Evolutionary conservation across 768 basidiomycete genomes (phyloP), one percentile per base, ranked within the genome.

Genomic region (Phaeotremella fagi): DNA sequence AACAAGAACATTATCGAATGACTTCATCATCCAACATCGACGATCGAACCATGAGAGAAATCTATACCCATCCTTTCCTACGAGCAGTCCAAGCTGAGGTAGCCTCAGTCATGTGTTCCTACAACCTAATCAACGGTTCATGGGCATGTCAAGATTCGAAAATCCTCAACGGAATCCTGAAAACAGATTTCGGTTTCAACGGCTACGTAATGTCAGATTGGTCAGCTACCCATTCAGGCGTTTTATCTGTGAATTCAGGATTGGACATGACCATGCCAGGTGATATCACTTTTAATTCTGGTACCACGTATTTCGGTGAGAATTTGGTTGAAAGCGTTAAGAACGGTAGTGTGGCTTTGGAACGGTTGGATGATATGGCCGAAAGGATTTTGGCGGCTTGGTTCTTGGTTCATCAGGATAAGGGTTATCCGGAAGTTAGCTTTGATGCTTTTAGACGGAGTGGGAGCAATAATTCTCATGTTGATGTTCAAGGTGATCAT

Each of bases 301-400:
- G 57, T 18, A 64, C 63, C 4, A 60, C 60, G 15, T 88, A 81
- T 65, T 88, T 82, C 56, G 87, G 87, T 3, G 72, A 74, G 0
- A 87, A 84, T 68, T 78, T 90, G 27, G 84, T 83, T 0, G 77
- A 77, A 24, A 83, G 79, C 45, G 87, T 91, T 16, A 74, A 79
- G 43, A 86, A 90, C 67, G 83, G 83, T 35, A 83, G 82, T 2
- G 85, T 91, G 47, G 79, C 85, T 15, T 31, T 44, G n/a, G 63
- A 43, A 2, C 52, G 75, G 18, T 20, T 73, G 26, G 62, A 82
- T 75, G 83, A 88, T 68, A 80, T 87, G 79, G 86, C 85, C 0
- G 80, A 80, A 2, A 82, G 86, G 18, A 83, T 87, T 53, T 68
- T 87, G 9, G 84, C 85, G 16, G 63, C 61, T 0, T 78, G 63